Evolutionary conservation across 768 basidiomycete genomes (phyloP), one percentile per base, ranked within the genome.

Genomic region (Collybia mongolica): DNA sequence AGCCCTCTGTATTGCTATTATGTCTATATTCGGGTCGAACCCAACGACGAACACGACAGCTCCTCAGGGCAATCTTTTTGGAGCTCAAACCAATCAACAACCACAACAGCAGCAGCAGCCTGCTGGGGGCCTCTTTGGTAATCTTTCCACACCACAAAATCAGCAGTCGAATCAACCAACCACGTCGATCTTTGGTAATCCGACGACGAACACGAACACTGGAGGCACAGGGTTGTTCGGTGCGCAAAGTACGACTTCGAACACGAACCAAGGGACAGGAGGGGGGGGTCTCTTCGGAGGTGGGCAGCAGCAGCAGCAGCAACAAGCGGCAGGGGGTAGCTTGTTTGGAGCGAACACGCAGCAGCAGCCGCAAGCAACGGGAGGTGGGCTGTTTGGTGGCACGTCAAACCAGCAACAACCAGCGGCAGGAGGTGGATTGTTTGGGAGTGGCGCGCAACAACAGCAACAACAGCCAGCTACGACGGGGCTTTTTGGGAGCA

Each of bases 401-500:
- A 52, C 54, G 47, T 26, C 46, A n/a, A 46, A 46, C 24, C 46
- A 38, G 35, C 57, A 47, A 48, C n/a, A 28, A 41, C 38, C 39
- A 32, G 24, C 41, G 12, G 39, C 32, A 9, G 48, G 51, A 5
- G 58, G 59, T 20, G 55, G 60, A 17, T 39, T 70, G 14, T 70
- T 71, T 53, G 68, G 67, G 7, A 59, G 40, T 22, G 53, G 54
- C 1, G 54, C 54, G 5, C 45, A 48, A 2, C 44, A 54, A 29
- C 68, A 51, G 48, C 56, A 46, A 28, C 49, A 48, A 28, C 49
- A 48, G 38, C 40, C 55, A 22, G 46, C 57, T 17, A 48, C 60
- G 6, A 54, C 57, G 2, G 56, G 65, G 14, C 49, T 73, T 32
- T 75, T 76, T 36, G 70, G 67, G 6, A 57, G 49, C 46, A 58